These are phyloP conservation scores for Exophiala spinifera DNA, from an alignment of 2,329 filamentous ascomycete species.

Conservation along the genomic window DNA sequence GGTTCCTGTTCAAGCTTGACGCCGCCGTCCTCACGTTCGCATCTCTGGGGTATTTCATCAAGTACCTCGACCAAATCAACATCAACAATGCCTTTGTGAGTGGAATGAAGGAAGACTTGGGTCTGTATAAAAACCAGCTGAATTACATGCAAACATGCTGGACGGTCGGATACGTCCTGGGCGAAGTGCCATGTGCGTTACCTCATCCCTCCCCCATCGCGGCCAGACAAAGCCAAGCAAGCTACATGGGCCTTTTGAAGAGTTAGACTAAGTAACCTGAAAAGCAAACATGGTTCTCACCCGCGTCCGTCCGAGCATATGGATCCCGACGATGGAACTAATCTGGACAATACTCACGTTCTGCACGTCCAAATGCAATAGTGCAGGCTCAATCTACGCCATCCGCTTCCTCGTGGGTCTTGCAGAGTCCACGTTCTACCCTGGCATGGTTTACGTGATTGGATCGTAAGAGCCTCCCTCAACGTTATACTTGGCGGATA, in stretches of 20 bases:
- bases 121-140: slow-evolving; percentile 53
- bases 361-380: slow-evolving; percentile 49
- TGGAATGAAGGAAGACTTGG: slow-evolving; percentile 52
- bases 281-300: slow-evolving; percentile 53
- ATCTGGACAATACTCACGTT: slow-evolving; percentile 58
- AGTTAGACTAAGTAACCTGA: neutral
- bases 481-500: neutral
- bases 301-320: slow-evolving; percentile 27
- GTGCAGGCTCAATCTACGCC: slow-evolving; percentile 32
- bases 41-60: slow-evolving; percentile 54
- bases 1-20: slow-evolving; percentile 56
- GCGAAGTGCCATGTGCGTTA: slow-evolving; percentile 37
- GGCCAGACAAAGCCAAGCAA: neutral
- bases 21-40: slow-evolving; percentile 56
- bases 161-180: slow-evolving; percentile 60
- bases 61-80: slow-evolving; percentile 48
- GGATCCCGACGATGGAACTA: slow-evolving; percentile 33
- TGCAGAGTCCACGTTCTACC: slow-evolving; percentile 51
- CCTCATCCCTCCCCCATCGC: neutral
- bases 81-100: slow-evolving; percentile 53
- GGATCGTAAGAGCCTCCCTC: slow-evolving; percentile 40
- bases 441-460: slow-evolving; percentile 52
- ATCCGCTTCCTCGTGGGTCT: slow-evolving; percentile 32
- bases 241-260: too few species aligned
- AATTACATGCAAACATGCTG: slow-evolving; percentile 60